Evolutionary conservation across 2,329 filamentous ascomycete genomes (phyloP), one percentile per base, ranked within the genome.

Genomic region (Exophiala calicioides): DNA sequence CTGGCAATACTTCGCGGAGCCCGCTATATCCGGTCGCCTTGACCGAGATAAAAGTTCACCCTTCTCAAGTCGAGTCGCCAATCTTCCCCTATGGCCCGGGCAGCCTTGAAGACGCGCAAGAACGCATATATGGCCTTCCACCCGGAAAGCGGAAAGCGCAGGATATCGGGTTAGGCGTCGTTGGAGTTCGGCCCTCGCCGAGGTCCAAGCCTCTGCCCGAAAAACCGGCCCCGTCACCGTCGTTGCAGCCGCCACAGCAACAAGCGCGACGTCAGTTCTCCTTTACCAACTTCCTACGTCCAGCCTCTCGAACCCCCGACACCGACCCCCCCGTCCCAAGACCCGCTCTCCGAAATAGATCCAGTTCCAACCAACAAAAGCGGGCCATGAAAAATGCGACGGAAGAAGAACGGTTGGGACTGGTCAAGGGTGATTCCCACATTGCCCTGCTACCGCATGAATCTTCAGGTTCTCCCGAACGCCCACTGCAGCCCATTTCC

Each of bases 281-380:
- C 13, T 97, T 97, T 74, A 85, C 90, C 56, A 89, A 86, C 56
- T 82, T 95, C 41, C 93, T 96, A 67, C 72, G 73, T 50, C 78
- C 83, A 59, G 56, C 60, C 37, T 58, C 62, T 51, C 62, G 65
- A 47, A 57, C 55, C 15, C 55, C 53, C 12, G 52, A 58, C 34
- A 51, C 44, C 10, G 39, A 50, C 20, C 47, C 44, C 4, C 45
- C 51, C 5, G 18, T 44, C 9, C 51, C 57, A 24, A 50, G 58
- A 40, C 30, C 38, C 34, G 37, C 24, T 15, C 36, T 58, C 8
- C 48, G 58, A 29, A 62, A 49, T 43, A 61, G 19, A 48, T 51
- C 31, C 51, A 58, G 26, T 58, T 42, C 44, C 29, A 59, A 49
- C 32, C 45, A 54, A 46, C 45, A 61, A 42, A 53, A 53, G 38